Percentiles rank a stretch among this genome's conserved stretches.
These are phyloP conservation scores for Cotoneaster glaucophyllus DNA, from an alignment of 306 rosid species.

Conservation along the genomic window DNA sequence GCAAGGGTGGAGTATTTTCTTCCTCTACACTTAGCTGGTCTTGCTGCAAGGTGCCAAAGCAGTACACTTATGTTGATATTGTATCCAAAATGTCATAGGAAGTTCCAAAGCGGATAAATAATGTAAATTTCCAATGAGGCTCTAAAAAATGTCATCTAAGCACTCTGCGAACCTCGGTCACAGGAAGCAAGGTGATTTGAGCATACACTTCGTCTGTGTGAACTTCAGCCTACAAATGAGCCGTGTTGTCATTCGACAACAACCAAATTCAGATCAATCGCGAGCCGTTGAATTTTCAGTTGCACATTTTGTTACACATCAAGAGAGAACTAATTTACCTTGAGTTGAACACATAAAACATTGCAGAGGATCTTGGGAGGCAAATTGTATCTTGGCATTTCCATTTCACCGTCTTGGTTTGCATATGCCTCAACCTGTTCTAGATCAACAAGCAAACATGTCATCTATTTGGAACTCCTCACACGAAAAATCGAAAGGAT, in stretches of 20 bases:
- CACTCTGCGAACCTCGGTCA: conserved; percentile 23
- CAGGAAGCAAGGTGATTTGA: conserved; percentile 49
- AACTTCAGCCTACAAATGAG: conserved; percentile 49
- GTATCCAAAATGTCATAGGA: not conserved
- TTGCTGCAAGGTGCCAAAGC: conserved; percentile 29
- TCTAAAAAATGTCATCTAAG: not conserved
- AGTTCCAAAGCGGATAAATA: not conserved
- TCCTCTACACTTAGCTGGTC: conserved; percentile 17
- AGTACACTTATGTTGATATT: conserved; percentile 1
- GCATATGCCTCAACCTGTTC: conserved; percentile 44
- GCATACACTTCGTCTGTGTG: conserved; percentile 57
- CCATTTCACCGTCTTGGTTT: conserved; percentile 27
- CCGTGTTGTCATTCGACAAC: not conserved
- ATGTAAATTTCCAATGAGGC: not conserved
- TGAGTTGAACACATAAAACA: conserved; percentile 39
- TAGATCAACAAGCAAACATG: conserved; percentile 23
- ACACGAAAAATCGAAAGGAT: not conserved
- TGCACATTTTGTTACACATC: not conserved
- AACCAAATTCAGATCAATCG: not conserved
- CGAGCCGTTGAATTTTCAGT: not conserved
- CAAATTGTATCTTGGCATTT: conserved; percentile 42
- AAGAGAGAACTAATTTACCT: conserved; percentile 30
- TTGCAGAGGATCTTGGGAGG: conserved; percentile 61
- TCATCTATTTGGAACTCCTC: not conserved
- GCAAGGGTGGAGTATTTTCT: conserved; percentile 1